These are phyloP conservation scores for Microcos paniculata DNA, from an alignment of 345 rosid genomes.

Conservation along the genomic window DNA sequence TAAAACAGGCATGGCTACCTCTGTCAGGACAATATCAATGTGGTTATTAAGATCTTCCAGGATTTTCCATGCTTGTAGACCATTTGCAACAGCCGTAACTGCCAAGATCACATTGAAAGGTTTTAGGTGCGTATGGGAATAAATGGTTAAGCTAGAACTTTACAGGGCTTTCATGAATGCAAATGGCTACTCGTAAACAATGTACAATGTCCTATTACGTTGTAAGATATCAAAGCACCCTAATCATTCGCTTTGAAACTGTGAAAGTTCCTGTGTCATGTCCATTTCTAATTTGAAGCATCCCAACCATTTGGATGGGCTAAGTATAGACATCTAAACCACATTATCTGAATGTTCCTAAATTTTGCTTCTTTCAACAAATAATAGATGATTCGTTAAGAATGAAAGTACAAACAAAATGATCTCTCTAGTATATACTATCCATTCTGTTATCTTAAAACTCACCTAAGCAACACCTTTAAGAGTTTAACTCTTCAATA, in stretches of 20 bases:
- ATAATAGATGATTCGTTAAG: background rate
- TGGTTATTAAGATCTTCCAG: constrained; percentile 61
- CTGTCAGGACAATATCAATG: constrained; percentile 68
- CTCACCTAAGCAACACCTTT: background rate
- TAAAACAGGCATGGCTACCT: constrained; percentile 70
- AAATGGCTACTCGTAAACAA: background rate
- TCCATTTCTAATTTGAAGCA: background rate
- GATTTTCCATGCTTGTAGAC: constrained; percentile 67
- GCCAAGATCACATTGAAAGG: constrained; percentile 27
- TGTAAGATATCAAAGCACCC: background rate
- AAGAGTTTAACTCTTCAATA: background rate
- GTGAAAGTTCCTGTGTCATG: background rate
- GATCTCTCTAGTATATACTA: background rate
- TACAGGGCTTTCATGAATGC: background rate
- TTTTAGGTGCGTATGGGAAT: constrained; percentile 7
- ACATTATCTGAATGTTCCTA: background rate
- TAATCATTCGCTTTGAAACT: background rate
- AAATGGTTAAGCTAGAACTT: background rate
- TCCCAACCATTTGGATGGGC: background rate
- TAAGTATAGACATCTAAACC: background rate
- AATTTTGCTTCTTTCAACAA: background rate
- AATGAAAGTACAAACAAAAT: background rate
- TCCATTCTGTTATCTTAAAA: background rate
- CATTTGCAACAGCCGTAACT: constrained; percentile 63
- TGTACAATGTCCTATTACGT: background rate